Conservation (phyloP, 225 moss, liverwort and hornwort genomes). For the Takakia lepidozioides region DNA sequence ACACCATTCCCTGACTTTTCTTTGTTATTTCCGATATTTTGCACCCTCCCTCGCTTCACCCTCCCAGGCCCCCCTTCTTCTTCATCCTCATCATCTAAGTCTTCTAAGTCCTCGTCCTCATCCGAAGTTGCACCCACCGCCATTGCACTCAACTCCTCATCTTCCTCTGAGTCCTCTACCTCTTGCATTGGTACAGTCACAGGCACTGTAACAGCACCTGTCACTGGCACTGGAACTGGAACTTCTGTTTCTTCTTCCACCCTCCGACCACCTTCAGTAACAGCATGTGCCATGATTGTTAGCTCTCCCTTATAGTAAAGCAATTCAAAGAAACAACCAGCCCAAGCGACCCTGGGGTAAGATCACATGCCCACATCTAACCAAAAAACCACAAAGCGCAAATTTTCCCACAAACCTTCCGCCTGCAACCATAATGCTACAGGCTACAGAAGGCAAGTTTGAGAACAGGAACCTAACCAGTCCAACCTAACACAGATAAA, state of each 20-base stretch:
- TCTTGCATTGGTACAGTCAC: constrained; percentile 22
- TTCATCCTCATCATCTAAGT: constrained; percentile 42
- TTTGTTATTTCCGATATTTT: constrained; percentile 30
- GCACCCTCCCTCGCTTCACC: constrained; percentile 35
- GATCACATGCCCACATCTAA: too few relatives aligned
- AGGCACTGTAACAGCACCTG: too few relatives aligned
- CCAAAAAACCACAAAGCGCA: too few relatives aligned
- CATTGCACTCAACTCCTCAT: constrained; percentile 11
- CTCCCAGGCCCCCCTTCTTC: constrained; percentile 28
- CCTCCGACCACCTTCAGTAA: constrained; percentile 4
- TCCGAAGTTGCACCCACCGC: constrained; percentile 35
- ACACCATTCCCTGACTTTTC: constrained; percentile 28
- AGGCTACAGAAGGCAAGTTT: too few relatives aligned
- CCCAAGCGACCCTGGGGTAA: too few relatives aligned
- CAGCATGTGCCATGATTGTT: too few relatives aligned
- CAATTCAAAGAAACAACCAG: too few relatives aligned
- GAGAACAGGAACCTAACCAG: constrained; percentile 1
- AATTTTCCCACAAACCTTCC: too few relatives aligned
- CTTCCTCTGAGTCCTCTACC: constrained; percentile 31
- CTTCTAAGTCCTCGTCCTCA: constrained; percentile 53
- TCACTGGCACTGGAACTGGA: too few relatives aligned
- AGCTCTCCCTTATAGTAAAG: too few relatives aligned
- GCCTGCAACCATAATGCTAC: too few relatives aligned
- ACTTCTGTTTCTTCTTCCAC: constrained; percentile 23
- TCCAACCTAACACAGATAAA: too few relatives aligned